Percentiles rank a stretch among this genome's conserved stretches.
phyloP scores from a whole-genome alignment of 129 eudicot genomes.

The Flaveria linearis region DNA sequence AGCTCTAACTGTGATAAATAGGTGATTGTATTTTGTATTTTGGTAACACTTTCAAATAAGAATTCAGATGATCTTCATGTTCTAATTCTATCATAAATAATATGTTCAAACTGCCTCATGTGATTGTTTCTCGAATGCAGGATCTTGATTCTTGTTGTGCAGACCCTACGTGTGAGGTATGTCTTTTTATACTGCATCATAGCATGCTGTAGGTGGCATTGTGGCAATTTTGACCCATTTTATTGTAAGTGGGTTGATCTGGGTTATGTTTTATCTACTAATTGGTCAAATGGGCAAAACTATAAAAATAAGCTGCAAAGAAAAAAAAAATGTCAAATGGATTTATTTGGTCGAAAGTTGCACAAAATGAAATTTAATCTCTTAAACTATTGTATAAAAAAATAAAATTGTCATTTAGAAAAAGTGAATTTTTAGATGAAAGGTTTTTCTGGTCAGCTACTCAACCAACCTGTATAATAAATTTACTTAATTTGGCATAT shows the following conservation, averaged over 20 bases:
- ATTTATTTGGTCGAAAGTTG: background rate
- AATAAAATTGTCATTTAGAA: background rate
- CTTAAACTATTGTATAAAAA: background rate
- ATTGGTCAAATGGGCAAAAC: background rate
- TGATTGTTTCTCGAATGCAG: constrained; percentile 47
- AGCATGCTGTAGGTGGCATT: constrained; percentile 1
- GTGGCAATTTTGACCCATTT: background rate
- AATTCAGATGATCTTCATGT: no score
- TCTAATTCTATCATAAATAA: no score
- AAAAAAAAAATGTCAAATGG: background rate
- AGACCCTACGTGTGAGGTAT: constrained; percentile 75
- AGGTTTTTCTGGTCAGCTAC: background rate
- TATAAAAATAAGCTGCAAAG: background rate
- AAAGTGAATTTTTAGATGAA: background rate
- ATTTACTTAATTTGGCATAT: background rate
- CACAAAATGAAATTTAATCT: constrained; percentile 1
- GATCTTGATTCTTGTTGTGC: constrained; percentile 68
- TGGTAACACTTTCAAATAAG: no score
- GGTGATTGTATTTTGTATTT: no score
- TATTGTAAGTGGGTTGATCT: background rate
- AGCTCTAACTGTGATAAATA: no score
- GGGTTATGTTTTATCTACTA: background rate
- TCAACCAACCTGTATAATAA: background rate
- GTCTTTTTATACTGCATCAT: constrained; percentile 16
- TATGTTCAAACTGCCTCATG: constrained; percentile 23